Percentiles rank a stretch among this genome's conserved stretches.
These are phyloP conservation scores for Neonectria punicea DNA, from an alignment of 2,329 filamentous ascomycete genomes.

Conservation along the genomic window DNA sequence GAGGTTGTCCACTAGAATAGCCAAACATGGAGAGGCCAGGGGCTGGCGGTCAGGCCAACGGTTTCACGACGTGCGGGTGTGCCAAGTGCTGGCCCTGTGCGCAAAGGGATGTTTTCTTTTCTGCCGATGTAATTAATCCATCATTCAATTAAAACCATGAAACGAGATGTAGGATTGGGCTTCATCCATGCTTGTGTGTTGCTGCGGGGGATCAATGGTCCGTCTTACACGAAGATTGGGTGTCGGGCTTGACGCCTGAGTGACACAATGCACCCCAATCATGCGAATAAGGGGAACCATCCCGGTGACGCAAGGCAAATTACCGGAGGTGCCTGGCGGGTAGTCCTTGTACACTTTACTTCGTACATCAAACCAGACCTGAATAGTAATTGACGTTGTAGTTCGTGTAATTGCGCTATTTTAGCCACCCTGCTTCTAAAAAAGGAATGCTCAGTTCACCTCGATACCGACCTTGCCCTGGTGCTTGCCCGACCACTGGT, in stretches of 20 bases:
- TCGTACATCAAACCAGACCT: background rate
- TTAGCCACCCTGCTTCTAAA: background rate
- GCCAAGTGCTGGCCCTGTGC: background rate
- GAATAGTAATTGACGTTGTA: background rate
- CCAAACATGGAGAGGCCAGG: slow-evolving; percentile 1
- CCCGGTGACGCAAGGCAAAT: background rate
- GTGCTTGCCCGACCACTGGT: slow-evolving; percentile 51
- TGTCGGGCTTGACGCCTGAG: background rate
- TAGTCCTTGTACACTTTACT: background rate
- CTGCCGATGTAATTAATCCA: slow-evolving; percentile 11
- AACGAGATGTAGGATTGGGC: background rate
- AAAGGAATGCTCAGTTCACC: slow-evolving; percentile 39
- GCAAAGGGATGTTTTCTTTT: slow-evolving; percentile 26
- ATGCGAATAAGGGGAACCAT: background rate
- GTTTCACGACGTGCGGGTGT: slow-evolving; percentile 12
- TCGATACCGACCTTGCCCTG: slow-evolving; percentile 53
- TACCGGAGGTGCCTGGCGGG: background rate
- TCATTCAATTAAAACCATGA: background rate
- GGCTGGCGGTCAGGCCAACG: background rate
- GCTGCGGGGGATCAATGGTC: slow-evolving; percentile 14
- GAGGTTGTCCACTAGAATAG: slow-evolving; percentile 1
- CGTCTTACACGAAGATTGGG: slow-evolving; percentile 15
- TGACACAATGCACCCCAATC: background rate
- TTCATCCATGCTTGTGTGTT: background rate
- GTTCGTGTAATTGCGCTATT: background rate